These are phyloP conservation scores for Nephelium lappaceum DNA, from an alignment of 345 rosid species.

Conservation along the genomic window DNA sequence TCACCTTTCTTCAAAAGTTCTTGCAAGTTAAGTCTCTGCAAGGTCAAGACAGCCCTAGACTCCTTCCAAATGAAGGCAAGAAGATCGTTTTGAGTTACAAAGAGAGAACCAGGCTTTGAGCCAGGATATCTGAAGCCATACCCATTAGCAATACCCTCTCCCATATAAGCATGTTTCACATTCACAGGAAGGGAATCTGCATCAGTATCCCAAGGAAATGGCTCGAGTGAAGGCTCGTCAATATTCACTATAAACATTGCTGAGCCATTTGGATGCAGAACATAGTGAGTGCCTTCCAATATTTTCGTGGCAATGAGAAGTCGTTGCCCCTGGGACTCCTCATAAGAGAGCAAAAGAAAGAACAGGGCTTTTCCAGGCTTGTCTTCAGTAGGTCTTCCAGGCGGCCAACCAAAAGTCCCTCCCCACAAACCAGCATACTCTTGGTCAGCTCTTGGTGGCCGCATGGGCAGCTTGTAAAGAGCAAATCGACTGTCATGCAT, in stretches of 20 bases:
- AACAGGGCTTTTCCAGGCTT: slow-evolving; percentile 79
- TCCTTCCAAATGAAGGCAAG: slow-evolving; percentile 91
- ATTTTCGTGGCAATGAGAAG: slow-evolving; percentile 81
- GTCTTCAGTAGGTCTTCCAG: slow-evolving; percentile 64
- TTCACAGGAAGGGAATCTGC: slow-evolving; percentile 51
- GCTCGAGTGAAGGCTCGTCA: slow-evolving; percentile 65
- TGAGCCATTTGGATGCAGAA: slow-evolving; percentile 86
- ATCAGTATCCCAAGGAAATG: slow-evolving; percentile 71
- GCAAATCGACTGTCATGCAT: slow-evolving; percentile 79
- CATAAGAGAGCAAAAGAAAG: slow-evolving; percentile 78
- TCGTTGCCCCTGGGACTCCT: slow-evolving; percentile 52
- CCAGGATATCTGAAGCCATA: slow-evolving; percentile 94
- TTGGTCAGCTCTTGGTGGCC: slow-evolving; percentile 47
- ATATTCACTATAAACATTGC: slow-evolving; percentile 79
- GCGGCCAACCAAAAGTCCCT: slow-evolving; percentile 91
- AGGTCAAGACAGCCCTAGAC: slow-evolving; percentile 63
- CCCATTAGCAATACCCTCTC: slow-evolving; percentile 86
- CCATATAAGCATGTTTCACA: slow-evolving; percentile 55
- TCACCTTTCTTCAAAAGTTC: slow-evolving; percentile 81
- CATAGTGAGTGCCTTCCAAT: slow-evolving; percentile 87
- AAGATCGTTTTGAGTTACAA: slow-evolving; percentile 57
- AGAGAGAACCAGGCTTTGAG: slow-evolving; percentile 83
- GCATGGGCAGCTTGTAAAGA: slow-evolving; percentile 71
- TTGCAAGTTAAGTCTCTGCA: slow-evolving; percentile 70
- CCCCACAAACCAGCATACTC: slow-evolving; percentile 89